These are phyloP conservation scores for Macroventuria anomochaeta DNA, from an alignment of 2,329 filamentous ascomycete genomes.

Conservation along the genomic window DNA sequence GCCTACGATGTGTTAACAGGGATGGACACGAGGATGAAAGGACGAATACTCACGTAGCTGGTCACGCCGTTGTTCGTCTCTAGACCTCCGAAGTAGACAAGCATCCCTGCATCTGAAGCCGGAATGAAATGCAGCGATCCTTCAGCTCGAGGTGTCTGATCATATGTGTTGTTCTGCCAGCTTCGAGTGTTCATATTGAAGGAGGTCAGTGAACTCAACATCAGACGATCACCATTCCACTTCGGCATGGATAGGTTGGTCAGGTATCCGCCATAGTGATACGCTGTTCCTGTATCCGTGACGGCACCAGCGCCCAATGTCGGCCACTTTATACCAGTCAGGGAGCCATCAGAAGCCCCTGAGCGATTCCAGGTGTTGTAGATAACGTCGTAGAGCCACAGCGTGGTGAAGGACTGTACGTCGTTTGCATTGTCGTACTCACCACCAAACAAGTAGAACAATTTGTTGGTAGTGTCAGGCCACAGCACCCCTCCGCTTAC, in stretches of 20 bases:
- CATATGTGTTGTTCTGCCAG: constrained; percentile 60
- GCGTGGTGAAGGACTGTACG: constrained; percentile 45
- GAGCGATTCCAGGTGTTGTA: constrained; percentile 61
- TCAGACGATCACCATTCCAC: constrained; percentile 10
- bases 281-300: constrained; percentile 48
- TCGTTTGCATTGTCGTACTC: constrained; percentile 50
- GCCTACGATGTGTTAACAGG: constrained; percentile 19
- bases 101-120: constrained; percentile 62
- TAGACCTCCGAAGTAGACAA: constrained; percentile 66
- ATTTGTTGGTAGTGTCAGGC: constrained; percentile 65
- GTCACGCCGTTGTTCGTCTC: constrained; percentile 17
- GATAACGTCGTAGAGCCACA: constrained; percentile 63
- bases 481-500: constrained; percentile 58
- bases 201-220: constrained; percentile 10
- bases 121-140: constrained; percentile 65
- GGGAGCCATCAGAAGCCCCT: constrained; percentile 32
- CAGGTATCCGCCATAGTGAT: constrained; percentile 67
- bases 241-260: constrained; percentile 56
- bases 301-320: constrained; percentile 23
- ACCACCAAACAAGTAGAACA: constrained; percentile 67
- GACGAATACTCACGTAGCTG: constrained; percentile 12
- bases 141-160: constrained; percentile 60
- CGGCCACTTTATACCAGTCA: constrained; percentile 21
- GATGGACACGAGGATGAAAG: not conserved
- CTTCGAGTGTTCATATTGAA: constrained; percentile 56